Evolutionary conservation across 1,139 yeast genomes (phyloP).

Genomic region (Pichia kudriavzevii): DNA sequence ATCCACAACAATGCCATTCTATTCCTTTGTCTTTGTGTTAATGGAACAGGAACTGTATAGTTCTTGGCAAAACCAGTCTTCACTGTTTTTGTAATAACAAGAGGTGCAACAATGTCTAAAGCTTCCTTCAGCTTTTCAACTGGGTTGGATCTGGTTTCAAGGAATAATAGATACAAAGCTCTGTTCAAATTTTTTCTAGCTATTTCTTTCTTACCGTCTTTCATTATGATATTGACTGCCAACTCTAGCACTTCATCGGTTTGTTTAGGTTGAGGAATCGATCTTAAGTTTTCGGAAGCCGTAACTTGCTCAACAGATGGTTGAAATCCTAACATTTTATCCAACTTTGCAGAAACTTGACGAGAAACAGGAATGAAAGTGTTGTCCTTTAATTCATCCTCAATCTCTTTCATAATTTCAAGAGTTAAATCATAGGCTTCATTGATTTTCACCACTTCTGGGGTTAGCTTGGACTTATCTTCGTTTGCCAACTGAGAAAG

Average conservation of each 20-base stretch:
- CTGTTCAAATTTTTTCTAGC: slow-evolving; percentile 71
- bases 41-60: slow-evolving; percentile 72
- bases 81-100: slow-evolving; percentile 69
- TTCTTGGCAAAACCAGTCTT: slow-evolving; percentile 85
- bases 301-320: slow-evolving; percentile 56
- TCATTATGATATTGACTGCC: slow-evolving; percentile 83
- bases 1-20: slow-evolving; percentile 90
- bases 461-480: slow-evolving; percentile 18
- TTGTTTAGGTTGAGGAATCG: slow-evolving; percentile 51
- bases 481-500: slow-evolving; percentile 13
- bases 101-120: slow-evolving; percentile 77
- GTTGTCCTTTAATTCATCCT: slow-evolving; percentile 35
- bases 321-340: slow-evolving; percentile 34
- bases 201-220: slow-evolving; percentile 78
- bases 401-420: slow-evolving; percentile 49
- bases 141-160: slow-evolving; percentile 69
- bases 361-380: slow-evolving; percentile 26
- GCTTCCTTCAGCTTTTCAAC: slow-evolving; percentile 65
- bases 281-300: slow-evolving; percentile 44
- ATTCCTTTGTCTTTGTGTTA: slow-evolving; percentile 73
- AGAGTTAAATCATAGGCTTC: slow-evolving; percentile 63
- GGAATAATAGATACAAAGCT: slow-evolving; percentile 74
- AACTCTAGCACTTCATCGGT: slow-evolving; percentile 68
- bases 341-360: slow-evolving; percentile 19
- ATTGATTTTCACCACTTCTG: slow-evolving; percentile 31